phyloP scores from a whole-genome alignment of 345 rosid genomes.

The Iberis pinnata region DNA sequence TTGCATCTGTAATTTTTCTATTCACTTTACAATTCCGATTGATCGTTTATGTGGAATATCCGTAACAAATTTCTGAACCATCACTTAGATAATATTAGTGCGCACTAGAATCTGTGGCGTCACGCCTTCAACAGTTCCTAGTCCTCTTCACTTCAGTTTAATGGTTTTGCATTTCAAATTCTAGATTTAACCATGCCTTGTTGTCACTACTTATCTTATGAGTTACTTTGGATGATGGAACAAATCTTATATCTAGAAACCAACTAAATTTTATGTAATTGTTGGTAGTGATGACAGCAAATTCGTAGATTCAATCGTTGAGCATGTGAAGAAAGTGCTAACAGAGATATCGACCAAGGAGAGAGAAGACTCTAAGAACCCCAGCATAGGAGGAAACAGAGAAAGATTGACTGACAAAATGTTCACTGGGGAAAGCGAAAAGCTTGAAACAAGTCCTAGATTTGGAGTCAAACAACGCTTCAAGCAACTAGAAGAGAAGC shows the following conservation, averaged over 20 bases:
- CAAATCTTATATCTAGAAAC: background rate
- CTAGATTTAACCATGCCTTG: background rate
- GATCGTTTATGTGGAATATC: background rate
- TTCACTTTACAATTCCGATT: too few species aligned
- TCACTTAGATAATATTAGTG: background rate
- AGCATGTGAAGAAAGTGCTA: slow-evolving; percentile 18
- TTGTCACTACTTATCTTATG: background rate
- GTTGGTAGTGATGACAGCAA: slow-evolving; percentile 9
- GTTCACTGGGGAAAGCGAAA: background rate
- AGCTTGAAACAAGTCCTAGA: background rate
- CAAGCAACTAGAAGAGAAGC: background rate
- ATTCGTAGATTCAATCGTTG: slow-evolving; percentile 13
- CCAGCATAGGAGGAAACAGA: background rate
- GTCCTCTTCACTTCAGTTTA: too few species aligned
- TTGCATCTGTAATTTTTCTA: background rate
- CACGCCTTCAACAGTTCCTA: too few species aligned
- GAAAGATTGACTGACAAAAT: background rate
- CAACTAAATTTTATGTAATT: background rate
- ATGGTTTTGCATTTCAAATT: too few species aligned
- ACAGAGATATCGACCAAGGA: background rate
- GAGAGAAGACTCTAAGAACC: background rate
- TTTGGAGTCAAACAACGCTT: background rate
- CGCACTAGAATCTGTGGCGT: background rate
- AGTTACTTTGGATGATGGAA: too few species aligned
- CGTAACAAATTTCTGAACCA: background rate